A percentile compares a stretch with the other conserved stretches of the same genome.
These are phyloP conservation scores for Phytophthora pistaciae DNA, from an alignment of 352 stramenopile species.

Conservation along the genomic window DNA sequence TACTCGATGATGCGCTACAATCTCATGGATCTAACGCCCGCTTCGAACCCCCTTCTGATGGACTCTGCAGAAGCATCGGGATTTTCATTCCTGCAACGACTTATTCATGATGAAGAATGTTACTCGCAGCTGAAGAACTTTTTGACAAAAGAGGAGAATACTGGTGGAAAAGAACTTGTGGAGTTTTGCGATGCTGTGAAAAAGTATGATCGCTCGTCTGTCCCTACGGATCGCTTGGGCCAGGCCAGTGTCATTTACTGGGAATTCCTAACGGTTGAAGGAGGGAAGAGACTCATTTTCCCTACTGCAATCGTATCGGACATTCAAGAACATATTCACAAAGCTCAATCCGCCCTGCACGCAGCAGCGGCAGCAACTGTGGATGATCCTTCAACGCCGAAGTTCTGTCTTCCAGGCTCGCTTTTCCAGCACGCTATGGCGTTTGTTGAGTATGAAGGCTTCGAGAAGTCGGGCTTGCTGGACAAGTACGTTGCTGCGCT, in stretches of 20 bases:
- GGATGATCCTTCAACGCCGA: constrained; percentile 22
- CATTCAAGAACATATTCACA: constrained; percentile 76
- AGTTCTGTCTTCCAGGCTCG: constrained; percentile 50
- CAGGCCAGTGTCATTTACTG: constrained; percentile 87
- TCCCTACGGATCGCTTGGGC: constrained; percentile 74
- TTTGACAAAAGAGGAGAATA: constrained; percentile 66
- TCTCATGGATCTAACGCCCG: constrained; percentile 59
- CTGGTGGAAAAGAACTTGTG: constrained; percentile 69
- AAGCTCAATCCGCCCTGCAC: constrained; percentile 52
- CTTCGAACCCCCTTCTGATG: constrained; percentile 62
- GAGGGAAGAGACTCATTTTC: constrained; percentile 69
- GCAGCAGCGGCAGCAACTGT: constrained; percentile 9
- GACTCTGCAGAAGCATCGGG: constrained; percentile 71
- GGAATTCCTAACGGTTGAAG: constrained; percentile 81
- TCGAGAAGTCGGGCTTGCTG: constrained; percentile 72
- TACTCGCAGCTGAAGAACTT: constrained; percentile 86
- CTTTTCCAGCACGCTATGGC: constrained; percentile 80
- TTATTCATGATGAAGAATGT: constrained; percentile 91
- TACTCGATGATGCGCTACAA: constrained; percentile 85
- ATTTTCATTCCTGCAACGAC: constrained; percentile 88
- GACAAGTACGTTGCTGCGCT: constrained; percentile 85
- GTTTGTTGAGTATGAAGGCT: constrained; percentile 74
- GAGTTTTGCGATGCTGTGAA: constrained; percentile 89
- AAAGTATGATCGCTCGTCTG: constrained; percentile 78
- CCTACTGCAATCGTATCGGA: constrained; percentile 54